phyloP scores from a whole-genome alignment of 805 yeast species.

The Candida argentea region DNA sequence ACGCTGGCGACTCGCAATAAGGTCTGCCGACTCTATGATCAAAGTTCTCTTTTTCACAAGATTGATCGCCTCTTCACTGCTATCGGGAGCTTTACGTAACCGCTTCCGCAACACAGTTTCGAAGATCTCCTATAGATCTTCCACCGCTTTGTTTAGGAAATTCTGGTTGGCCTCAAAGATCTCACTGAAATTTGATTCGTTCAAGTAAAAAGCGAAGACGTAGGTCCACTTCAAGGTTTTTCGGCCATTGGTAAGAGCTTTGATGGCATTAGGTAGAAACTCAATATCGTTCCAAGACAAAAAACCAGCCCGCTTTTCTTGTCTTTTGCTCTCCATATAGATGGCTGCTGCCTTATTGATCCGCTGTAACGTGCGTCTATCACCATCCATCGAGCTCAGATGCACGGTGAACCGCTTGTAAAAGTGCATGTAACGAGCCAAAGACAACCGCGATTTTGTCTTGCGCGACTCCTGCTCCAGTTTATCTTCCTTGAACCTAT shows the following conservation, averaged over 20 bases:
- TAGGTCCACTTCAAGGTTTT: constrained; percentile 85
- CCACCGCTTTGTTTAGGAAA: constrained; percentile 54
- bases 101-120: constrained; percentile 27
- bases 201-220: constrained; percentile 64
- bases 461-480: constrained; percentile 32
- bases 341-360: constrained; percentile 55
- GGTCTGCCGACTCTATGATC: constrained; percentile 33
- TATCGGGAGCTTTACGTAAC: constrained; percentile 8
- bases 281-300: constrained; percentile 82
- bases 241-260: constrained; percentile 56
- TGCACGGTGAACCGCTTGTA: constrained; percentile 68
- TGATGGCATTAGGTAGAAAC: constrained; percentile 66
- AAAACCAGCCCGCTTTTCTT: constrained; percentile 6
- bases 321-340: constrained; percentile 50
- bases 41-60: constrained; percentile 27
- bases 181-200: constrained; percentile 40
- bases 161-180: constrained; percentile 67
- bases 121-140: constrained; percentile 54
- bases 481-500: constrained; percentile 28
- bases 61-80: constrained; percentile 12
- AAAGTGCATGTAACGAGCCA: constrained; percentile 64
- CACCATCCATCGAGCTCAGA: constrained; percentile 66
- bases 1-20: constrained; percentile 30
- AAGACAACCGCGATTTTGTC: constrained; percentile 35
- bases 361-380: constrained; percentile 48